Evolutionary conservation across 768 basidiomycete species (phyloP), one percentile per base, ranked within the genome.

Genomic region (Mycena floridula): DNA sequence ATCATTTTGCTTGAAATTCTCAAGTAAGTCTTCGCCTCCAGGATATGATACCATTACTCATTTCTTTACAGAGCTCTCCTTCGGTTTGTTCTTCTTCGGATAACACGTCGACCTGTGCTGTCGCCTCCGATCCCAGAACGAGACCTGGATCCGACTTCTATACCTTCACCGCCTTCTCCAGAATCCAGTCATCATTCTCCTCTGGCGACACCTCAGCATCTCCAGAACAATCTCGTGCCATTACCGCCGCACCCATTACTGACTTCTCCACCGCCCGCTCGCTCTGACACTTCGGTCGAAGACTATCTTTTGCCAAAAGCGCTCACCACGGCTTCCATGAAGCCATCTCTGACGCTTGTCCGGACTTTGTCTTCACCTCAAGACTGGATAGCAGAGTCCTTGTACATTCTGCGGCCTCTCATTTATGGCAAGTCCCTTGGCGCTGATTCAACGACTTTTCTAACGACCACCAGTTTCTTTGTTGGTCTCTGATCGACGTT

Each of bases 231-330:
- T 50, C 80, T 78, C 49, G 61, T 77, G 25, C 77, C 81, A 20
- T 60, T 87, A n/a, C 73, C 77, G 21, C 75, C 73, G 6, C 85
- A 87, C 54, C 68, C 79, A 3, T 64, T 88, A 13, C 70, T 88
- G 44, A 67, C 72, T 7, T 62, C 69, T 6, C 71, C 78, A 15
- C 72, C 76, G 25, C 76, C 74, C 12, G 64, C 64, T 32, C 70
- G 67, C 42, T 70, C 74, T 5, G 76, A 76, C 36, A 65, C 72
- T 5, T 72, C 81, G 5, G 76, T 85, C 6, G 89, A 92, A 59
- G 88, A 89, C 44, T 91, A 78, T 57, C 72, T 92, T 23, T 68
- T 91, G n/a, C 77, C 88, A 15, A 90, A 89, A 60, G 87, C 87
- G 3, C 66, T 92, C 45, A 80, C 81, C 13, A 75, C 83, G 12